Evolutionary conservation across 2,329 filamentous ascomycete genomes (phyloP), one percentile per base, ranked within the genome.

Genomic region (Sordariomycetes sp.): DNA sequence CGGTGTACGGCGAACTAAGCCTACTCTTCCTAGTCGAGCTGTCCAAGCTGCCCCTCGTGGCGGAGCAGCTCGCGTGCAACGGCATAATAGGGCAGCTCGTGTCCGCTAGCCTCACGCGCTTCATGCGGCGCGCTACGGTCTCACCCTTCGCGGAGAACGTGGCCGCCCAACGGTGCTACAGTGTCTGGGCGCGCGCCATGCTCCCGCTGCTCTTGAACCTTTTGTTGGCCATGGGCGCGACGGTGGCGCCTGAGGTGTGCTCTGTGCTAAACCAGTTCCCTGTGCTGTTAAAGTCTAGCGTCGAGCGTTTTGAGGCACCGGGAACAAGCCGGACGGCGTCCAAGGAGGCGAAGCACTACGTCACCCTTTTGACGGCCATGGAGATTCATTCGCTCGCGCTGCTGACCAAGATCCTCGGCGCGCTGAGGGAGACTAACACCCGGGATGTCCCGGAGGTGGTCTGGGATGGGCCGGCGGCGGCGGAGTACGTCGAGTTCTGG

Each of bases 1-100:
- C 94, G 0, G 76, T 97, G 34, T 97, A 96, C 68, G 94, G 91
- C 61, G 91, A 96, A 67, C 80, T 96, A n/a, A 89, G 88, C 64
- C 79, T 96, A 48, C 78, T 91, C 28, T 95, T 97, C 70, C 78
- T 99, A 15, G 82, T 96, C 24, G 89, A 95, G 62, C 79, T 99
- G 13, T 96, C 91, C 1, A 85, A 82, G 15, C 78, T 97, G 15
- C 87, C 88, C 0, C 72, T 82, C 20, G 78, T 97, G 55, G 92
- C 94, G 2, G 92, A 97, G 68, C 87, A 94, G 61, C 83, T 99
- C 63, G 94, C 92, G 0, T 85, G 90, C 48, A 90, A 96, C 58
- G 90, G 88, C 35, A 76, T 96, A 15, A 79, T 99, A 6, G 82
- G 85, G 63, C 87, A 89, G 60, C 75, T 97, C 55, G 82, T 87